These are phyloP conservation scores for Trichoderma aggressivum DNA, from an alignment of 2,329 filamentous ascomycete species.

Conservation along the genomic window DNA sequence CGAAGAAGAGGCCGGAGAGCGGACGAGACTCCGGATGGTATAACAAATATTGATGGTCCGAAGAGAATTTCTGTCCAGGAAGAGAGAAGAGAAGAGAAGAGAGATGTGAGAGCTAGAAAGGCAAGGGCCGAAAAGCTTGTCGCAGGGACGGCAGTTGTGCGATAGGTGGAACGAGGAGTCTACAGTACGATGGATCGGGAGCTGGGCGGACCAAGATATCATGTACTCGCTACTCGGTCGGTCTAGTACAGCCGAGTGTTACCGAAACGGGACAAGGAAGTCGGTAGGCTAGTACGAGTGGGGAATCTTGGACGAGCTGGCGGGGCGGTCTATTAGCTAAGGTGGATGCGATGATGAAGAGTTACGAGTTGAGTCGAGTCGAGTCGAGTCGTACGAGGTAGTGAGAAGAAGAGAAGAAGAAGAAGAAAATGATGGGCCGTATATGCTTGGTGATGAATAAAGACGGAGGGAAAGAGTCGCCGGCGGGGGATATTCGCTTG, in stretches of 20 bases:
- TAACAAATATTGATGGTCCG: background rate
- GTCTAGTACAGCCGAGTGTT: background rate
- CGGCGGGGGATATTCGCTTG: background rate
- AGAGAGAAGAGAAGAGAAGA: background rate
- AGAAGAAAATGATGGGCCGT: background rate
- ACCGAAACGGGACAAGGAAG: background rate
- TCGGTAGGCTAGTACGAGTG: background rate
- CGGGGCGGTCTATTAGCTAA: background rate
- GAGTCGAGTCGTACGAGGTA: background rate
- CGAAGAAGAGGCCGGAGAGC: background rate
- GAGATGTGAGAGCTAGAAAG: background rate
- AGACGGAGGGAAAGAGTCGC: background rate
- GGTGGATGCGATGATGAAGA: background rate
- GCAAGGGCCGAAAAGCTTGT: background rate
- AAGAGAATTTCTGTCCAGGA: background rate
- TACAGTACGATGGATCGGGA: constrained; percentile 1
- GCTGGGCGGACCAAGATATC: background rate
- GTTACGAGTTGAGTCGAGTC: too few relatives aligned
- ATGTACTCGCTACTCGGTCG: background rate
- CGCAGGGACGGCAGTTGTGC: constrained; percentile 9
- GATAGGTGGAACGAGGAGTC: background rate
- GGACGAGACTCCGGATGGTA: background rate
- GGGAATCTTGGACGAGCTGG: background rate
- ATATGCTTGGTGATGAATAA: background rate
- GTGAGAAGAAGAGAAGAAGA: background rate